Evolutionary conservation across 1,284 basidiomycete genomes (phyloP), one percentile per base, ranked within the genome.

Genomic region (Cystobasidium pallidum): DNA sequence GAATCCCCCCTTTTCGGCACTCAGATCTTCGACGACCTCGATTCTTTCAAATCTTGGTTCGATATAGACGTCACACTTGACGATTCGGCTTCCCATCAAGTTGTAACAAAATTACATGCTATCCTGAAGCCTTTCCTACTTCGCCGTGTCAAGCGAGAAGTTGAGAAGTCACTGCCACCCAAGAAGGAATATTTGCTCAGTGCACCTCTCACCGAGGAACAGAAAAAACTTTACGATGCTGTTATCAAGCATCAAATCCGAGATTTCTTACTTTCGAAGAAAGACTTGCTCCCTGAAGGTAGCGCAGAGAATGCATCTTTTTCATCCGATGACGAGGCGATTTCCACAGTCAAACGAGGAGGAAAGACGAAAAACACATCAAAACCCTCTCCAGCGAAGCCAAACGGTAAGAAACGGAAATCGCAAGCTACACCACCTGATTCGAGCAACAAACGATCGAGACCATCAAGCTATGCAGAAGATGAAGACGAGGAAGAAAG

Each of bases 151-250:
- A 99, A 99, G 80, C 87, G 90, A 21, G 94, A 98, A 78, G 95
- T 99, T 45, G 95, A 97, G 82, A 95, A 92, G 78, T 92, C 97
- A 80, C 85, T 99, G 21, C 95, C 95, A 0, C 90, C 89, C 82
- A 99, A 99, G 81, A 93, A 88, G 79, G 95, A 98, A 77, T 94
- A 98, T 79, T 87, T 97, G 66, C 88, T 96, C 43, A 86, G 93
- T 58, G 97, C 94, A 78, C 89, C 90, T 0, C 84, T 99, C 6
- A 96, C 94, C 39, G 97, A 96, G 80, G 88, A 95, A 1, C 95
- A 99, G 78, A 89, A 94, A 6, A 95, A 92, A 81, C 86, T 99
- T 8, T 99, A 99, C 82, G 95, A 99, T 84, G 95, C 98, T 81
- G 98, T 97, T 83, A 97, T 99, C 26, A 72, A 66, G n/a, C 52